Percentiles rank a stretch among this genome's conserved stretches.
Conservation (phyloP, 257 asterid genomes). For the Plantago ovata region DNA sequence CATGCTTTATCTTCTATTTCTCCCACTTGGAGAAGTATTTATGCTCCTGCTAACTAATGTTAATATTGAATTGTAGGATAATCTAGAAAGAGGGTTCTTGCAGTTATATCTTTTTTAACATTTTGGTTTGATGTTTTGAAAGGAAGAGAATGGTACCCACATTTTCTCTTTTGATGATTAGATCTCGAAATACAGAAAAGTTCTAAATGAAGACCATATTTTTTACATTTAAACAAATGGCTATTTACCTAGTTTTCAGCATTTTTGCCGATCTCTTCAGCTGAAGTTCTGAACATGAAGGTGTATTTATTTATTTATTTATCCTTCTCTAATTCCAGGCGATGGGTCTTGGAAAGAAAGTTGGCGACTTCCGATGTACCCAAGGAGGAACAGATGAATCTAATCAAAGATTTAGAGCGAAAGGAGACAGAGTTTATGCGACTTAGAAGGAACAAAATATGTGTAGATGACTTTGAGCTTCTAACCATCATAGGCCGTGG, state of each 20-base stretch:
- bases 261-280: neutral
- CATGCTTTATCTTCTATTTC: slow-evolving; percentile 6
- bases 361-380: slow-evolving; percentile 98
- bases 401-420: slow-evolving; percentile 84
- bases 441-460: slow-evolving; percentile 86
- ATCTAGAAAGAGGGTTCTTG: neutral
- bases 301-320: slow-evolving; percentile 10
- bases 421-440: slow-evolving; percentile 96
- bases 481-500: slow-evolving; percentile 96
- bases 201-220: slow-evolving; percentile 3
- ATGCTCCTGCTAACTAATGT: neutral
- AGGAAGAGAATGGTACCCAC: slow-evolving; percentile 2
- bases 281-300: slow-evolving; percentile 1
- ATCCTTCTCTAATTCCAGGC: slow-evolving; percentile 40
- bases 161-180: neutral
- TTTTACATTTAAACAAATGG: neutral
- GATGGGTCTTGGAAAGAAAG: slow-evolving; percentile 89
- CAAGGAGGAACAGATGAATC: slow-evolving; percentile 78
- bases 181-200: slow-evolving; percentile 9
- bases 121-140: neutral
- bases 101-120: slow-evolving; percentile 4
- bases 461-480: slow-evolving; percentile 96
- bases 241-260: neutral
- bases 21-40: neutral
- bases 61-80: neutral